phyloP scores from a whole-genome alignment of 2,329 filamentous ascomycete genomes.

The Calonectria henricotiae region DNA sequence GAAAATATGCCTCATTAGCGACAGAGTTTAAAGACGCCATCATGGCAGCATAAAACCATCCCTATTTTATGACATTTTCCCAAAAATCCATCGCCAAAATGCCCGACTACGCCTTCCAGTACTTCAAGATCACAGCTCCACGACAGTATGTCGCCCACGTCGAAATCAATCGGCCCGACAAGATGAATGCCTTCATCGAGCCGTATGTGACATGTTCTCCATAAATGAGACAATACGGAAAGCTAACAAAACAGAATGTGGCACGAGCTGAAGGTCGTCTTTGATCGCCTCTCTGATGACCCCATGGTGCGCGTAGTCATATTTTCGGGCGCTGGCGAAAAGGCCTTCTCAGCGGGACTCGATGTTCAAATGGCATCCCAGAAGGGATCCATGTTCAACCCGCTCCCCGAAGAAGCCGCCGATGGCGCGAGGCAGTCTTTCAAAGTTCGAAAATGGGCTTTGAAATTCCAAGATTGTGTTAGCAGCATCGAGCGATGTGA shows the following conservation, averaged over 20 bases:
- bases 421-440: slow-evolving; percentile 78
- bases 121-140: slow-evolving; percentile 14
- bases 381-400: slow-evolving; percentile 61
- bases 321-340: slow-evolving; percentile 84
- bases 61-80: not conserved
- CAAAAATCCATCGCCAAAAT: not conserved
- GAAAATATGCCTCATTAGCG: not conserved
- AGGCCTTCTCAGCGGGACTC: slow-evolving; percentile 87
- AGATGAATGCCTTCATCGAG: slow-evolving; percentile 89
- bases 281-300: slow-evolving; percentile 80
- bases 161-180: slow-evolving; percentile 87
- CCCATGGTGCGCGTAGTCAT: slow-evolving; percentile 82
- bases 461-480: slow-evolving; percentile 85
- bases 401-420: slow-evolving; percentile 42
- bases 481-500: slow-evolving; percentile 85
- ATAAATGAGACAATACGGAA: not conserved
- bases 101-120: not conserved
- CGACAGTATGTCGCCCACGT: slow-evolving; percentile 80
- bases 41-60: not conserved
- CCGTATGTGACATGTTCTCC: slow-evolving; percentile 51
- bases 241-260: slow-evolving; percentile 73
- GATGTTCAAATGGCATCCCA: slow-evolving; percentile 82
- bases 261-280: slow-evolving; percentile 81
- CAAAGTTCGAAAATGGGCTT: slow-evolving; percentile 76
- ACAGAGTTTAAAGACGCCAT: slow-evolving; percentile 1